A percentile compares a stretch with the other conserved stretches of the same genome.
Evolutionary conservation across 495 filamentous ascomycete genomes (phyloP).

Genomic region (Xylaria scruposa): DNA sequence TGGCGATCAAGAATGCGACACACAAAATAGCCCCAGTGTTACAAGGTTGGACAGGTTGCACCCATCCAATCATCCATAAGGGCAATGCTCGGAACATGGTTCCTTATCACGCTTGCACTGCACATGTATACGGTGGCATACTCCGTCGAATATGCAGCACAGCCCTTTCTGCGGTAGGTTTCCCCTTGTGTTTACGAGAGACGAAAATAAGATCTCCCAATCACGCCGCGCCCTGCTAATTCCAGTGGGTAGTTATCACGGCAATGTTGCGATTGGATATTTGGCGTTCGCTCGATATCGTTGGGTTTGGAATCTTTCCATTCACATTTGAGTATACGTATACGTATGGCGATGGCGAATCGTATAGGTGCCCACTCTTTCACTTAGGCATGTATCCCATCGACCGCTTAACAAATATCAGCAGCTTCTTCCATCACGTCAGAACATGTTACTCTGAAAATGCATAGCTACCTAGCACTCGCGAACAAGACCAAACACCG

Average conservation of each 20-base stretch:
- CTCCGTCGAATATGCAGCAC: constrained; percentile 3
- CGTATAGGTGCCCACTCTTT: not conserved
- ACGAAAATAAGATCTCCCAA: constrained; percentile 5
- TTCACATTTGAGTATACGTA: not conserved
- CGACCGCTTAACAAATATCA: not conserved
- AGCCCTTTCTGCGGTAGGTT: not conserved
- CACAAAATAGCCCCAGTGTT: not conserved
- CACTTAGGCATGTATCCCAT: not conserved
- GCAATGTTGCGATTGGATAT: not conserved
- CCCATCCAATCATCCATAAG: not conserved
- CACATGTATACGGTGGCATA: not conserved
- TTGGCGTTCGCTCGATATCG: not conserved
- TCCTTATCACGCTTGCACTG: not conserved
- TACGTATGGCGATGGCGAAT: not conserved
- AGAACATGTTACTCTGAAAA: not conserved
- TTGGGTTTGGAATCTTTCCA: not conserved
- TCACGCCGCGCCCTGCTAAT: not conserved
- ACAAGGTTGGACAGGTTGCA: not conserved
- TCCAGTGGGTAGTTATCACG: not conserved
- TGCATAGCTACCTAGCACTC: not conserved
- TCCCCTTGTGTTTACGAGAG: not conserved
- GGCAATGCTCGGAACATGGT: not conserved
- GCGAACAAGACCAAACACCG: not conserved
- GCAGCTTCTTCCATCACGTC: not conserved
- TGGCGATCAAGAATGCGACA: constrained; percentile 6